Evolutionary conservation across 148 eudicot genomes (phyloP), one percentile per base, ranked within the genome.

Genomic region (Rheum nobile): DNA sequence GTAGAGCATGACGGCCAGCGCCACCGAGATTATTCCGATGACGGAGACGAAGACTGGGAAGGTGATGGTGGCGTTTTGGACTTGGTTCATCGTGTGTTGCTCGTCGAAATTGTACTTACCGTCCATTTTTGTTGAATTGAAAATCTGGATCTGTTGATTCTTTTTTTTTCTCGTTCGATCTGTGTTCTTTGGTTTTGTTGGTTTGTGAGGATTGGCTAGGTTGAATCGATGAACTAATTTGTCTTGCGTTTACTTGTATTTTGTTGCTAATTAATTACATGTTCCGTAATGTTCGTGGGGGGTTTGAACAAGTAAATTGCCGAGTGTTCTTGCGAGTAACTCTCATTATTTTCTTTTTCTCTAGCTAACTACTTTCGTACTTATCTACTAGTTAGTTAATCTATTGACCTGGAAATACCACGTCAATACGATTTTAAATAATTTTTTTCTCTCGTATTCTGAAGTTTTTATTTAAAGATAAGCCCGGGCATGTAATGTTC

Each of bases 41-140:
- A 84, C 19, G 63, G 94, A 81, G 50, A 84, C 75, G 6, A 85
- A 26, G 0, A 89, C 24, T 3, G 86, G 84, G 19, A 83, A 78
- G 37, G 68, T 29, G 7, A 63, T 63, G 17, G 68, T 63, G 8
- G 68, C 21, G 68, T 63, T 63, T 63, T 63, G 38, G 38, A 29
- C 68, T 31, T 63, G 68, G 21, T 35, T 31, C 26, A 57, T 31
- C 31, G 12, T 12, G 6, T 31, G 67, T 13, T 10, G 67, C 5
- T 63, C 68, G 2, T 16, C 5, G 68, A 24, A 31, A 63, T 31
- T 63, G 38, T 21, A 5, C n/a, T 26, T 24, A 14, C 29, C 68
- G 0, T 63, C 68, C 68, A 63, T 63, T 29, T 9, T 63, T 31
- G n/a, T 48, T 48, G 1, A 8, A 48, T 48, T 48, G 2, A 10